Evolutionary conservation across 2,329 filamentous ascomycete species (phyloP), one percentile per base, ranked within the genome.

Genomic region (Dothideomycetes sp.): DNA sequence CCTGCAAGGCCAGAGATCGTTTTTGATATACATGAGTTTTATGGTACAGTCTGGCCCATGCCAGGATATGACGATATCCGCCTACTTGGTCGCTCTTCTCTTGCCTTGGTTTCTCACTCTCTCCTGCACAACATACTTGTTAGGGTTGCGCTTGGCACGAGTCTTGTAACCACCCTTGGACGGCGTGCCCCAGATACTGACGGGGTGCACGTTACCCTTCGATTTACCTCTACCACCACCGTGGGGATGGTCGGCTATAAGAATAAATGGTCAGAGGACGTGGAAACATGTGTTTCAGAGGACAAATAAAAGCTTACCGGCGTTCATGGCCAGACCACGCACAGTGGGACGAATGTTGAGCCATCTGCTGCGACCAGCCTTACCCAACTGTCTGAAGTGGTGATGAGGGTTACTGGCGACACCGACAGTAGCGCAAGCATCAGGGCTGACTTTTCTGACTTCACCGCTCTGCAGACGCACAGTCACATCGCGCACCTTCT

Each of bases 181-280:
- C 61, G 86, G 89, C 59, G 79, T 82, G 61, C 93, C 91, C 91
- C 93, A 98, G 45, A 91, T 91, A 67, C 86, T 94, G 54, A 91
- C 86, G 23, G 93, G 91, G 59, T 94, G 74, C 47, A 88, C 79
- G 60, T 95, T 94, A 78, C 91, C 87, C 84, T 98, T 98, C 44
- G 87, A 95, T 70, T 98, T 98, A 70, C 91, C 91, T 73, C 93
- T 79, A 65, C 91, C 91, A 83, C 91, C 91, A 76, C 91, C 91
- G 64, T 98, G 91, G 57, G 91, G 91, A 73, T 98, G 91, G 58
- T 98, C 91, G 54, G 80, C 84, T 78, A 54, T 31, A 46, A 36
- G 31, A 27, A 9, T 9, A 18, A 37, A 51, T 54, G 38, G 23
- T 35, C 17, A 30, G 24, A 42, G 3, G 19, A 15, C 27, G 6